A percentile compares a stretch with the other conserved stretches of the same genome.
Conservation (phyloP, 768 basidiomycete genomes). For the Amanita muscaria region DNA sequence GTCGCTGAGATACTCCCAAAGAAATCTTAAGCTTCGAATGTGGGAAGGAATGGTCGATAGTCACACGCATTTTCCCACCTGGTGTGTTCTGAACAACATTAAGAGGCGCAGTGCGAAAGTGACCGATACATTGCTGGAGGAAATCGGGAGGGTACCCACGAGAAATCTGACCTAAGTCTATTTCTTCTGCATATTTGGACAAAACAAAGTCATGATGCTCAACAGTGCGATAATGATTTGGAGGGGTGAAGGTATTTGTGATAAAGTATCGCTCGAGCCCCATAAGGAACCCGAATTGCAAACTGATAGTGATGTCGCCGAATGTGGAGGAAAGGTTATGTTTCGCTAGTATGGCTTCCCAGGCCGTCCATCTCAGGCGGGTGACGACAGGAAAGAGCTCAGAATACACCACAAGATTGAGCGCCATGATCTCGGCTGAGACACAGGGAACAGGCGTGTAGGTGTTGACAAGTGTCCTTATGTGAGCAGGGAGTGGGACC, state of each 20-base stretch:
- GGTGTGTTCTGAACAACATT: slow-evolving; percentile 16
- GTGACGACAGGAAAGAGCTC: no score
- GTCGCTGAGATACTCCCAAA: neutral
- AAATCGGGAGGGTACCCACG: slow-evolving; percentile 9
- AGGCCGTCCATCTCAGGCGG: no score
- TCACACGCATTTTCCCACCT: slow-evolving; percentile 14
- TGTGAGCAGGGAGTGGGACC: no score
- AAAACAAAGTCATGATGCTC: slow-evolving; percentile 10
- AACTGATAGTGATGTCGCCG: slow-evolving; percentile 10
- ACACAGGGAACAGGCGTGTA: no score
- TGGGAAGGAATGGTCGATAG: no score
- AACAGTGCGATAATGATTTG: slow-evolving; percentile 11
- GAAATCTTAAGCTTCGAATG: slow-evolving; percentile 19
- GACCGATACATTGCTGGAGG: slow-evolving; percentile 16
- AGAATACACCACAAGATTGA: no score
- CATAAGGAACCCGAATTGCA: slow-evolving; percentile 14
- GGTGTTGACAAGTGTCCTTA: no score
- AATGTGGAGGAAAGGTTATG: neutral
- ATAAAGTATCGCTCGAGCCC: slow-evolving; percentile 9
- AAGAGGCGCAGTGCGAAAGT: slow-evolving; percentile 17
- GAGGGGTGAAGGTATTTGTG: slow-evolving; percentile 8
- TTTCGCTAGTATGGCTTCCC: no score
- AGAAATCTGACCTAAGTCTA: slow-evolving; percentile 11
- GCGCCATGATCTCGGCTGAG: no score
- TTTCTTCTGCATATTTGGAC: slow-evolving; percentile 12